Percentiles rank a stretch among this genome's conserved stretches.
These are phyloP conservation scores for Neonectria neomacrospora DNA, from an alignment of 2,329 filamentous ascomycete genomes.

Conservation along the genomic window DNA sequence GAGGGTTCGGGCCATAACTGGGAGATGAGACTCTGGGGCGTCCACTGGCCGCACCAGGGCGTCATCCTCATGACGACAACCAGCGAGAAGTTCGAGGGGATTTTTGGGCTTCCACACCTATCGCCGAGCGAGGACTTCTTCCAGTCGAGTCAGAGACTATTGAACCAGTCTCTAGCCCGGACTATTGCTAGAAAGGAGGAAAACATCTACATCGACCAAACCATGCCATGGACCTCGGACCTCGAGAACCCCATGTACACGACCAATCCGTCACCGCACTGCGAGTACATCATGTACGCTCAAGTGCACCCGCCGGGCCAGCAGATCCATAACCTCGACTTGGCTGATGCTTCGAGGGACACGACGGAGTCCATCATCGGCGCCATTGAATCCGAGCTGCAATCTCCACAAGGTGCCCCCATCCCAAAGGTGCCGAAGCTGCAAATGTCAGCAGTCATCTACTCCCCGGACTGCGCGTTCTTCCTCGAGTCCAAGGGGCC, in stretches of 20 bases:
- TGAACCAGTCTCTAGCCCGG: slow-evolving; percentile 78
- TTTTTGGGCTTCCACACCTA: slow-evolving; percentile 90
- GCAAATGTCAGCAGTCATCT: slow-evolving; percentile 71
- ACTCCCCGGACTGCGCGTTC: slow-evolving; percentile 75
- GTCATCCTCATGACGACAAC: slow-evolving; percentile 85
- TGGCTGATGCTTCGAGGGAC: slow-evolving; percentile 47
- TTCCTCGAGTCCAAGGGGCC: slow-evolving; percentile 74
- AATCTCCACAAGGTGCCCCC: slow-evolving; percentile 69
- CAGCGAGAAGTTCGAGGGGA: slow-evolving; percentile 92
- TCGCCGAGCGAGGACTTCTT: slow-evolving; percentile 69
- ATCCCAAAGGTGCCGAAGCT: slow-evolving; percentile 65
- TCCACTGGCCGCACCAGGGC: slow-evolving; percentile 87
- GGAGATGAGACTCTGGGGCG: slow-evolving; percentile 83
- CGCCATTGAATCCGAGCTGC: slow-evolving; percentile 71
- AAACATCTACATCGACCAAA: slow-evolving; percentile 63
- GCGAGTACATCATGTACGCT: slow-evolving; percentile 88
- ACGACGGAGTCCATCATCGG: slow-evolving; percentile 54
- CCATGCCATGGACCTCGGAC: slow-evolving; percentile 81
- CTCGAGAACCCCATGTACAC: slow-evolving; percentile 70
- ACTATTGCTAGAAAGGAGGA: slow-evolving; percentile 74
- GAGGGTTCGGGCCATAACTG: slow-evolving; percentile 75
- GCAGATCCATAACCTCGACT: slow-evolving; percentile 48
- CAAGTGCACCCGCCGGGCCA: slow-evolving; percentile 73
- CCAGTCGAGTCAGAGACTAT: slow-evolving; percentile 67
- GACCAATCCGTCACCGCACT: slow-evolving; percentile 73